Conservation (phyloP, 805 yeast species). For the Candida montana region DNA sequence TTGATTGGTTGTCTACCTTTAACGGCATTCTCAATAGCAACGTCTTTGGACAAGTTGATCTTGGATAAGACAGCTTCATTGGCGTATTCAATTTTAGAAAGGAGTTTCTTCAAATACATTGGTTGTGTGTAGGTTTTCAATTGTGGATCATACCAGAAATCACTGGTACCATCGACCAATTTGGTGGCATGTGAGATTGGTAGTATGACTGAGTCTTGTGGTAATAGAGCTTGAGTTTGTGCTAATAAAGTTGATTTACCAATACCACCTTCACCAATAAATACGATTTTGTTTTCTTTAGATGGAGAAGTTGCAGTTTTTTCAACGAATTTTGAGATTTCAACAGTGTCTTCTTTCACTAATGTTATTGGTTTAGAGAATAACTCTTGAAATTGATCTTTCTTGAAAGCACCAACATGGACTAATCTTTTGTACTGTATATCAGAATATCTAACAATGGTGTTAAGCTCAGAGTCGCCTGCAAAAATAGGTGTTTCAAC, state of each 20-base stretch:
- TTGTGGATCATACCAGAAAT: constrained; percentile 51
- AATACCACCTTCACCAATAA: constrained; percentile 68
- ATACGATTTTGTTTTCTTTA: constrained; percentile 43
- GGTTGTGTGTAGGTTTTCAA: constrained; percentile 64
- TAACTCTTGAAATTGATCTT: constrained; percentile 63
- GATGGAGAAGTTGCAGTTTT: constrained; percentile 27
- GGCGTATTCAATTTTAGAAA: constrained; percentile 44
- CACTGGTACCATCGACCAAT: constrained; percentile 68
- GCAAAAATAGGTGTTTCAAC: constrained; percentile 19
- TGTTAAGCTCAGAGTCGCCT: constrained; percentile 16
- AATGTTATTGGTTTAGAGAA: constrained; percentile 56
- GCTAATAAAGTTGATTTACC: constrained; percentile 75
- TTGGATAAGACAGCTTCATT: constrained; percentile 37
- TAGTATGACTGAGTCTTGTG: constrained; percentile 42
- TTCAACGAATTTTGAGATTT: constrained; percentile 35
- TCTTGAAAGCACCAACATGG: constrained; percentile 59
- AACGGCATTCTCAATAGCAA: constrained; percentile 29
- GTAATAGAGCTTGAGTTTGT: constrained; percentile 60
- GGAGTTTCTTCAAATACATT: constrained; percentile 59
- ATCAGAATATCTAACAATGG: constrained; percentile 36
- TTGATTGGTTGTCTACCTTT: constrained; percentile 28
- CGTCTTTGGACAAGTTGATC: constrained; percentile 30
- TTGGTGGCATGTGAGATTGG: constrained; percentile 59
- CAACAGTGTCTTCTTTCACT: constrained; percentile 43
- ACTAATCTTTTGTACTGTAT: constrained; percentile 37